Base-by-base conservation (phyloP, 306 rosid species). In the Vigna unguiculata region DNA sequence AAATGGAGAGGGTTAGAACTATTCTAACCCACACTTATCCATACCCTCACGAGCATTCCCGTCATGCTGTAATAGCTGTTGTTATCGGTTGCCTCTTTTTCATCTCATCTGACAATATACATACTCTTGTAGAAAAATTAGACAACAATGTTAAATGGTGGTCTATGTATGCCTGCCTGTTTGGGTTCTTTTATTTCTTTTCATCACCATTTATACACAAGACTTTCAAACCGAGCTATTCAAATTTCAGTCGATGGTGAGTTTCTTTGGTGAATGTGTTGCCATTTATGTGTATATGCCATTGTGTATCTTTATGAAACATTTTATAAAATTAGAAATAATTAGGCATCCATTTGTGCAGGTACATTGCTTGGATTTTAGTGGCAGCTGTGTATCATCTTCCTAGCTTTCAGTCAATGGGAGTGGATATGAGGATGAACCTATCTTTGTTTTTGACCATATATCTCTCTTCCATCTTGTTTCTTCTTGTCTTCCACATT, bases 301-400 rank as follows among this genome's bases (percentile, higher is more conserved):
- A 38, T 16, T 70, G 24, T 71, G 10, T 32, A 43, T 51, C 13
- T 74, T 38, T 41, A 17, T 17, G 51, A 53, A 66, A 24, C 28
- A 65, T 11, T 75, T 30, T 32, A 55, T 41, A 17, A 55, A 58
- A 72, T 69, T 81, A 14, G 34, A 80, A 83, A 72, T 71, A 66
- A 78, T n/a, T 78, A 46, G 81, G 54, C 16, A 10, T 80, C 71
- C 40, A 41, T 58, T 77, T 34, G 63, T 84, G 82, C 84, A 91
- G 98, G 99, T 96, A 96, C 83, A 82, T 96, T 77, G 91, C 71
- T 52, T 92, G 97, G 99, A 91, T 96, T 86, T 82, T 91, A 87
- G 89, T 96, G 80, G 97, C 99, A 75, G 98, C 98, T 64, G 90
- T 91, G 85, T 96, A 96, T 87, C 99, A 96, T 81, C 98, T 96